Conservation (phyloP, 495 filamentous ascomycete species). For the Penicillium goetzii region DNA sequence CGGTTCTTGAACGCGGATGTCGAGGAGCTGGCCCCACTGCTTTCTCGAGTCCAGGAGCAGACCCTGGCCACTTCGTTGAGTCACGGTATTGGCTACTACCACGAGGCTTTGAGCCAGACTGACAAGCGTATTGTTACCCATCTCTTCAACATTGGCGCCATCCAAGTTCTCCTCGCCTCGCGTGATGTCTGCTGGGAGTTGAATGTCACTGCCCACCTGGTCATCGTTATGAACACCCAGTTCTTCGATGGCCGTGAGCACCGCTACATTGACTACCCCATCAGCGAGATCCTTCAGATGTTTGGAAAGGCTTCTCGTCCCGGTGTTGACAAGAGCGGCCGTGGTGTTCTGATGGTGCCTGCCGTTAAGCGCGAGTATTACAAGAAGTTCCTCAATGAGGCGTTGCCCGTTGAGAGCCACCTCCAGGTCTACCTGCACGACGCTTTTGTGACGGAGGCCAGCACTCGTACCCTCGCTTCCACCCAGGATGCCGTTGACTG, state of each 20-base stretch:
- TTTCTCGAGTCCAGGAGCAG: slow-evolving; percentile 80
- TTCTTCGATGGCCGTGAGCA: slow-evolving; percentile 97
- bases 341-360: slow-evolving; percentile 92
- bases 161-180: slow-evolving; percentile 91
- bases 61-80: slow-evolving; percentile 89
- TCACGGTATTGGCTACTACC: slow-evolving; percentile 96
- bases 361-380: slow-evolving; percentile 95
- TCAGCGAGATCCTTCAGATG: slow-evolving; percentile 99
- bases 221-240: slow-evolving; percentile 98
- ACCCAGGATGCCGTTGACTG: slow-evolving; percentile 98
- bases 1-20: slow-evolving; percentile 83
- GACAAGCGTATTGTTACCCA: slow-evolving; percentile 94
- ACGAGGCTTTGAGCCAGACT: slow-evolving; percentile 84
- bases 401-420: slow-evolving; percentile 92
- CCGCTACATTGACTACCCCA: slow-evolving; percentile 94
- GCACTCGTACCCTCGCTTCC: slow-evolving; percentile 87
- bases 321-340: slow-evolving; percentile 75
- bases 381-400: slow-evolving; percentile 98
- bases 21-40: slow-evolving; percentile 78
- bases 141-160: slow-evolving; percentile 87
- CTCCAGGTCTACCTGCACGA: slow-evolving; percentile 90
- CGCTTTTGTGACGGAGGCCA: slow-evolving; percentile 95
- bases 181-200: slow-evolving; percentile 97
- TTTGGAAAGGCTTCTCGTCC: slow-evolving; percentile 89
- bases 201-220: slow-evolving; percentile 82